Conservation (phyloP, 768 basidiomycete species). For the Boletus rubropictus region DNA sequence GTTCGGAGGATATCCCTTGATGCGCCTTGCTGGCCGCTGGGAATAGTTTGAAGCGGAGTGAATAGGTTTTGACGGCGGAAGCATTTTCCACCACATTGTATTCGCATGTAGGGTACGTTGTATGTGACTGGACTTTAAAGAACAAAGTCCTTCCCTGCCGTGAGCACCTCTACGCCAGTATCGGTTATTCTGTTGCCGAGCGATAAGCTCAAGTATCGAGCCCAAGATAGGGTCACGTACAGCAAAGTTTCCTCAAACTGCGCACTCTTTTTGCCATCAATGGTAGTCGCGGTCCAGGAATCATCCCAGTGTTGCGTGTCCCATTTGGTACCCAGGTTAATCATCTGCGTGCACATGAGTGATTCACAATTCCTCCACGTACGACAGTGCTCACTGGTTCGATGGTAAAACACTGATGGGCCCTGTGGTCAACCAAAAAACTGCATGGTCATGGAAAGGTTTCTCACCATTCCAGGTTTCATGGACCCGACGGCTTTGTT, state of each 20-base stretch:
- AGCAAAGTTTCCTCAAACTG: constrained; percentile 97
- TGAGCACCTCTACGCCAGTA: constrained; percentile 83
- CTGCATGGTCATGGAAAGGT: neutral
- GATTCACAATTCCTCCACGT: constrained; percentile 1
- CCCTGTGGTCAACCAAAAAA: constrained; percentile 5
- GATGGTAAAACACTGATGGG: constrained; percentile 62
- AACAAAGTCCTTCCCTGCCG: constrained; percentile 42
- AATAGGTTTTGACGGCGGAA: constrained; percentile 14
- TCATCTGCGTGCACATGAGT: constrained; percentile 56
- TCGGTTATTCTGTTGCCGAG: constrained; percentile 69
- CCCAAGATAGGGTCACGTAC: constrained; percentile 44
- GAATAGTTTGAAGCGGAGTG: constrained; percentile 18
- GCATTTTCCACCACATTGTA: constrained; percentile 17
- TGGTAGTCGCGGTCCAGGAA: constrained; percentile 93
- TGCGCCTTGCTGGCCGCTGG: constrained; percentile 21
- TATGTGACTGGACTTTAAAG: constrained; percentile 19
- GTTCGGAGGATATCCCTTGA: constrained; percentile 20
- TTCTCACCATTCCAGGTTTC: constrained; percentile 85
- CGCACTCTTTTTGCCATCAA: constrained; percentile 85
- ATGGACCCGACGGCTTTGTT: constrained; percentile 90
- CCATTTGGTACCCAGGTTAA: constrained; percentile 80
- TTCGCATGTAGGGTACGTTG: constrained; percentile 21
- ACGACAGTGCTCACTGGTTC: constrained; percentile 53
- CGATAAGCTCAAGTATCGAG: constrained; percentile 13
- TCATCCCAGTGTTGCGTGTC: constrained; percentile 84